Conservation (phyloP, 2,329 filamentous ascomycete species). For the Penicillium sp. region DNA sequence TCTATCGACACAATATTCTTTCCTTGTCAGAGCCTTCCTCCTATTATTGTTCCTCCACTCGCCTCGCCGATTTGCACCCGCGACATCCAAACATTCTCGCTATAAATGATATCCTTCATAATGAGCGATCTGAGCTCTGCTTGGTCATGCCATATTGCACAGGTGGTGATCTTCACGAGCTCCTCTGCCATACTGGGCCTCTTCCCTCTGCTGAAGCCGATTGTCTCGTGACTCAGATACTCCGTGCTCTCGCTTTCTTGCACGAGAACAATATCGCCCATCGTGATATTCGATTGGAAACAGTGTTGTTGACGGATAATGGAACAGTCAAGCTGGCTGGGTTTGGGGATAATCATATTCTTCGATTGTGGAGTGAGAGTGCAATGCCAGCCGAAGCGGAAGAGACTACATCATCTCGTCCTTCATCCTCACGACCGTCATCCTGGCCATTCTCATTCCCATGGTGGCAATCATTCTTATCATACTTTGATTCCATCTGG, state of each 20-base stretch:
- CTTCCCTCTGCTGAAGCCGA: slow-evolving; percentile 80
- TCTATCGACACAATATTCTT: slow-evolving; percentile 21
- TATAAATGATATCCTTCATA: slow-evolving; percentile 24
- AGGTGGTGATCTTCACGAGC: slow-evolving; percentile 76
- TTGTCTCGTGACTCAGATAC: slow-evolving; percentile 71
- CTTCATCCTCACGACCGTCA: slow-evolving; percentile 5
- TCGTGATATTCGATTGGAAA: slow-evolving; percentile 89
- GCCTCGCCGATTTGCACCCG: slow-evolving; percentile 15
- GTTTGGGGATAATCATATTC: slow-evolving; percentile 73
- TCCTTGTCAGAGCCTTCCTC: not conserved
- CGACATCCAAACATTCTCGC: slow-evolving; percentile 28
- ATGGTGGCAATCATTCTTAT: not conserved
- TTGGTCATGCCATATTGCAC: slow-evolving; percentile 52
- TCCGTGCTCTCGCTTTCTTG: slow-evolving; percentile 50
- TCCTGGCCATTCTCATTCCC: slow-evolving; percentile 8
- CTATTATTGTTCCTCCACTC: slow-evolving; percentile 1
- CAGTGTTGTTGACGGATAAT: slow-evolving; percentile 74
- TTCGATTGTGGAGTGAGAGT: slow-evolving; percentile 51
- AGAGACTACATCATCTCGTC: not conserved
- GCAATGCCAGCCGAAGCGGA: slow-evolving; percentile 5
- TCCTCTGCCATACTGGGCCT: slow-evolving; percentile 67
- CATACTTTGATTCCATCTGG: slow-evolving; percentile 7
- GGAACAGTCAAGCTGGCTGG: slow-evolving; percentile 88
- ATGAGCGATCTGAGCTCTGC: slow-evolving; percentile 26
- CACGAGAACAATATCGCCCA: slow-evolving; percentile 82